A percentile compares a stretch with the other conserved stretches of the same genome.
Evolutionary conservation across 2,329 filamentous ascomycete species (phyloP).

Genomic region (Drechmeria coniospora): DNA sequence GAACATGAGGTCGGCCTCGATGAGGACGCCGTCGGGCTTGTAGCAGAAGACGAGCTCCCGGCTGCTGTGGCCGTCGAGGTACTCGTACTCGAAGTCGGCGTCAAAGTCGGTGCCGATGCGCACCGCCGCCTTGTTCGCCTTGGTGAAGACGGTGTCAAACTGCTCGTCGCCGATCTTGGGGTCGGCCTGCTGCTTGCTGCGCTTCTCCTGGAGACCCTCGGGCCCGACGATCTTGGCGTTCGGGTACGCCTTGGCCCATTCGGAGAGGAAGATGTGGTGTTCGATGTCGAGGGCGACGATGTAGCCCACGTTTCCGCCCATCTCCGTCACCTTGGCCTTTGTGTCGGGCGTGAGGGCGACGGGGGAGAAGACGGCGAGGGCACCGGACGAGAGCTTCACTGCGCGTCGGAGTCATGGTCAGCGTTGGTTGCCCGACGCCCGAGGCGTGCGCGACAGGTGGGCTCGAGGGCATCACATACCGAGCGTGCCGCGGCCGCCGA

Average conservation of each 20-base stretch:
- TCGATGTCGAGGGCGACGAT: constrained; percentile 79
- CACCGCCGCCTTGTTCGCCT: constrained; percentile 33
- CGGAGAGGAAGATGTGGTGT: constrained; percentile 84
- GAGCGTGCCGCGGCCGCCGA: constrained; percentile 78
- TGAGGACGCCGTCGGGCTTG: constrained; percentile 61
- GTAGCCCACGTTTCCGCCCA: constrained; percentile 62
- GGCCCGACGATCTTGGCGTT: constrained; percentile 67
- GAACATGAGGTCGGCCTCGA: constrained; percentile 84
- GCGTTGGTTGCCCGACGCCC: not conserved
- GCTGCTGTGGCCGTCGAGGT: constrained; percentile 64
- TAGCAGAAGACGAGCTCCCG: constrained; percentile 81
- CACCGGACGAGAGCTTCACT: constrained; percentile 67
- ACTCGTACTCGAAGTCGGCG: constrained; percentile 72
- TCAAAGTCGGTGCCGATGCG: constrained; percentile 67
- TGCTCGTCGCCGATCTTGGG: constrained; percentile 30
- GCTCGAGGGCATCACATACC: too few relatives aligned
- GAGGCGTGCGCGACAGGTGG: not conserved
- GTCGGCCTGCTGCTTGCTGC: constrained; percentile 38
- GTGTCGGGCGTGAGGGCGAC: constrained; percentile 69
- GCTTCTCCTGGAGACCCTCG: constrained; percentile 71
- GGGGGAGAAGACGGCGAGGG: constrained; percentile 81
- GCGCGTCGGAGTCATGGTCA: constrained; percentile 2
- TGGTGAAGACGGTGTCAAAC: constrained; percentile 55
- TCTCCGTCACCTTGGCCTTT: constrained; percentile 42
- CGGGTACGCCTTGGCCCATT: constrained; percentile 72